Percentiles rank a stretch among this genome's conserved stretches.
These are phyloP conservation scores for Eucalyptus marginata DNA, from an alignment of 345 rosid species.

Conservation along the genomic window DNA sequence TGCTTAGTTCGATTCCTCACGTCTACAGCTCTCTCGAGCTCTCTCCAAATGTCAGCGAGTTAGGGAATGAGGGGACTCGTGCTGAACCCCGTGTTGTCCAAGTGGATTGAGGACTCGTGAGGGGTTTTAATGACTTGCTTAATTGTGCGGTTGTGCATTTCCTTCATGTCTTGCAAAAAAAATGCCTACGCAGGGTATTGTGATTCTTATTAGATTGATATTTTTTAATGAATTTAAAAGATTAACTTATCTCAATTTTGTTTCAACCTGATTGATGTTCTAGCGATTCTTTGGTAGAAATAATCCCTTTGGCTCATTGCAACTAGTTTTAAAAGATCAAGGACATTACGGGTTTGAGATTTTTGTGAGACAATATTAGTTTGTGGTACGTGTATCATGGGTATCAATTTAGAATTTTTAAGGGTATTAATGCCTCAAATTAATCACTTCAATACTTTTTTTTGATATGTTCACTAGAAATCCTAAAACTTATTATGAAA, in stretches of 20 bases:
- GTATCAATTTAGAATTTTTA: neutral
- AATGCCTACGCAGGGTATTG: neutral
- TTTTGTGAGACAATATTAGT: neutral
- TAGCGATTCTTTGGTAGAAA: neutral
- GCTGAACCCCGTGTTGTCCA: neutral
- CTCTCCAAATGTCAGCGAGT: neutral
- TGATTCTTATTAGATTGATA: neutral
- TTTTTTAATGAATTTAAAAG: neutral
- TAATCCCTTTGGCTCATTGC: neutral
- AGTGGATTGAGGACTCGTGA: neutral
- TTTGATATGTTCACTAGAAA: too few relatives aligned
- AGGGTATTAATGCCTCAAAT: neutral
- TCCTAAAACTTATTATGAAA: too few relatives aligned
- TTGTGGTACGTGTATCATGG: neutral
- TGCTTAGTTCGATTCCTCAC: neutral
- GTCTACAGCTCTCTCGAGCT: neutral
- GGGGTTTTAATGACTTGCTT: neutral
- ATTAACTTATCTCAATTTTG: neutral
- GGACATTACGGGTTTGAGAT: neutral
- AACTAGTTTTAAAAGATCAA: neutral
- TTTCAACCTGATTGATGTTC: neutral
- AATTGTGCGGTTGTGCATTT: neutral
- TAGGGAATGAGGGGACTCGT: neutral
- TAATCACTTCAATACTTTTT: neutral
- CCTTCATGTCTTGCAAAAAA: neutral